These are phyloP conservation scores for Neurospora sp. DNA, from an alignment of 495 filamentous ascomycete genomes.

Conservation along the genomic window DNA sequence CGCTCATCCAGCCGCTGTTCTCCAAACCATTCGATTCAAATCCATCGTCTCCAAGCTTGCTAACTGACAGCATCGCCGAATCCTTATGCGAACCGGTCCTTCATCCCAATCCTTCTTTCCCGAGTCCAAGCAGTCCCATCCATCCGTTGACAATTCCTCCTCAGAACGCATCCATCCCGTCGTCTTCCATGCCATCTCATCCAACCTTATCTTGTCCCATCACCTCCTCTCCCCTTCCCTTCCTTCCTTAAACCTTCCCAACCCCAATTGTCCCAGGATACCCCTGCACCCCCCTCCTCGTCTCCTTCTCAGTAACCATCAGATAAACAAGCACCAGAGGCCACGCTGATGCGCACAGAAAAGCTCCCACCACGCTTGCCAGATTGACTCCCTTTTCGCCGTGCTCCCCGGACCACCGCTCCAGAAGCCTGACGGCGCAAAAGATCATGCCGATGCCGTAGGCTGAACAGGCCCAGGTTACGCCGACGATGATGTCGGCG, in stretches of 20 bases:
- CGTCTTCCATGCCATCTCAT: too few species aligned
- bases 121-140: too few species aligned
- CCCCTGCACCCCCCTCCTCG: neutral
- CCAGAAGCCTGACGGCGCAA: constrained; percentile 20
- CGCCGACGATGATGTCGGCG: constrained; percentile 22
- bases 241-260: neutral
- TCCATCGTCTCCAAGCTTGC: too few species aligned
- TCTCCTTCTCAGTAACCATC: neutral
- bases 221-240: too few species aligned
- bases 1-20: too few species aligned
- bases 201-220: too few species aligned
- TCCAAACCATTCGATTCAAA: too few species aligned
- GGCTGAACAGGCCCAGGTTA: constrained; percentile 17
- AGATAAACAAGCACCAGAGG: neutral
- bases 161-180: too few species aligned
- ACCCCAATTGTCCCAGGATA: neutral
- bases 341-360: neutral
- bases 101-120: too few species aligned
- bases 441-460: constrained; percentile 29
- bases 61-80: too few species aligned
- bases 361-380: neutral
- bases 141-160: too few species aligned
- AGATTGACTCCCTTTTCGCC: constrained; percentile 14
- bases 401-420: constrained; percentile 22
- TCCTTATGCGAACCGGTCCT: too few species aligned